Evolutionary conservation across 768 basidiomycete species (phyloP), one percentile per base, ranked within the genome.

Genomic region (Coprinopsis cinerea): DNA sequence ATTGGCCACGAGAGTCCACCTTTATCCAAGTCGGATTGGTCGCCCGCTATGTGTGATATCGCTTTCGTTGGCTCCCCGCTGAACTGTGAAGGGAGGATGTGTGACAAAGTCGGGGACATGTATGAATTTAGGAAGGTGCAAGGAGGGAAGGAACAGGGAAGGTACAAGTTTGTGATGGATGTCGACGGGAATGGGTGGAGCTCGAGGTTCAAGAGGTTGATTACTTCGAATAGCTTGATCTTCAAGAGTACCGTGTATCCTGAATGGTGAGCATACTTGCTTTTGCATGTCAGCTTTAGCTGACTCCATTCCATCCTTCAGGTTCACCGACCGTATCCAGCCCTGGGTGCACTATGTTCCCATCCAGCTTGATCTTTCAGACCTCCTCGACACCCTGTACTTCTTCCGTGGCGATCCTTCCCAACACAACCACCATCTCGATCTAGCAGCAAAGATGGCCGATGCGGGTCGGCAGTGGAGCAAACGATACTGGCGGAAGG

Each of bases 321-420:
- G 79, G 80, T 83, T 67, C 53, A 68, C 64, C 11, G 77, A 81
- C 49, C 74, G 81, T 10, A 68, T 82, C 37, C 73, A 69, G 25
- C 82, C 85, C 0, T 87, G 85, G 84, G 70, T 86, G 9, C 86
- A 89, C 61, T 89, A 85, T 55, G 70, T 88, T 11, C 85, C 86
- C 1, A 67, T 88, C 11, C 78, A 82, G 55, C 59, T 78, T 0
- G 80, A 82, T 53, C 73, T 82, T 23, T 70, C 75, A 0, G 85
- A 89, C 60, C 59, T 92, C 7, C 77, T 83, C 64, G 88, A 90
- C 57, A 67, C 78, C 1, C 73, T 88, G 26, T 67, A 78, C 1
- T 91, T 92, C 70, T 89, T 90, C 63, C 76, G 79, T 0, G 83
- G 85, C 0, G 73, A 75, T 48, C 74, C 73, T 0, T 61, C 73